A percentile compares a stretch with the other conserved stretches of the same genome.
These are phyloP conservation scores for Trichophyton benhamiae DNA, from an alignment of 2,329 filamentous ascomycete genomes.

Conservation along the genomic window DNA sequence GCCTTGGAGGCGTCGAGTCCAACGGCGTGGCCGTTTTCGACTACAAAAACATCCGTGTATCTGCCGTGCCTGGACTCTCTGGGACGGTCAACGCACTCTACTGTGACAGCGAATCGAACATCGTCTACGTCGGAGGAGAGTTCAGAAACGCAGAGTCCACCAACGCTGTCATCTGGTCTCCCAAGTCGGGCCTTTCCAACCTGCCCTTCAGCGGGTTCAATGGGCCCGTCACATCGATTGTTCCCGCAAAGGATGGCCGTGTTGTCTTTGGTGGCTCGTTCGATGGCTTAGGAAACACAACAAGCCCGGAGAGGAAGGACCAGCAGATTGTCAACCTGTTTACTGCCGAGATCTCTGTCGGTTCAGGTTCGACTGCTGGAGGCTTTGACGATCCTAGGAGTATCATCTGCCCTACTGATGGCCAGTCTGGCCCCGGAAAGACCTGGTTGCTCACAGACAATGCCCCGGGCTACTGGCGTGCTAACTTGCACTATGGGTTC, in stretches of 20 bases:
- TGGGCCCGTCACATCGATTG: slow-evolving; percentile 76
- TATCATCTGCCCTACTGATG: slow-evolving; percentile 58
- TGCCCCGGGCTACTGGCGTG: slow-evolving; percentile 69
- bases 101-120: slow-evolving; percentile 64
- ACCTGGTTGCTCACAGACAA: slow-evolving; percentile 74
- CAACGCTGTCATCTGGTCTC: slow-evolving; percentile 77
- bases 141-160: slow-evolving; percentile 71
- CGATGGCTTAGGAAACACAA: slow-evolving; percentile 73
- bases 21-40: slow-evolving; percentile 73
- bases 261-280: slow-evolving; percentile 89
- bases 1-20: slow-evolving; percentile 62
- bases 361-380: slow-evolving; percentile 45
- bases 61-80: slow-evolving; percentile 63
- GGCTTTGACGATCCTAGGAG: slow-evolving; percentile 66
- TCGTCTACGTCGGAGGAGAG: slow-evolving; percentile 82
- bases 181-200: slow-evolving; percentile 57
- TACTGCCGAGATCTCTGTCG: slow-evolving; percentile 59
- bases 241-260: slow-evolving; percentile 64
- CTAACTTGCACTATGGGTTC: slow-evolving; percentile 71
- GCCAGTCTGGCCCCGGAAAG: slow-evolving; percentile 53
- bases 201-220: slow-evolving; percentile 91
- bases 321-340: slow-evolving; percentile 75
- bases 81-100: slow-evolving; percentile 72
- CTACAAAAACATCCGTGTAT: slow-evolving; percentile 55
- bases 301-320: slow-evolving; percentile 43